Evolutionary conservation across 2,329 filamentous ascomycete species (phyloP).

Genomic region (Achaetomium macrosporum): DNA sequence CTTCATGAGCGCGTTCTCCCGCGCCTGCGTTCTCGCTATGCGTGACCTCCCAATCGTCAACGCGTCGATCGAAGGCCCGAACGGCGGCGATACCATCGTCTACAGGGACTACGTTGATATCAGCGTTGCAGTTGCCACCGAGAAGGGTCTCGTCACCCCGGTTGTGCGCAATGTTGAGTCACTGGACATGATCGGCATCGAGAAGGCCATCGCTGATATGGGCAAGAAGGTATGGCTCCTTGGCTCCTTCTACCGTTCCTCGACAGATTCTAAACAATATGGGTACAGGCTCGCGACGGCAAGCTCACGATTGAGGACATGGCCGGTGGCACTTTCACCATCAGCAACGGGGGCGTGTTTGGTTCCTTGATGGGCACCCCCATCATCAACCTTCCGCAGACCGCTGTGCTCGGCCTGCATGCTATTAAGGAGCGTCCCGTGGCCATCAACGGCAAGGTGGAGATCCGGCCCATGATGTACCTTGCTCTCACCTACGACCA

Average conservation of each 20-base stretch:
- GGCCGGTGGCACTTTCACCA: slow-evolving; percentile 97
- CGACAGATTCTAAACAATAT: background rate
- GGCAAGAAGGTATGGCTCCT: slow-evolving; percentile 75
- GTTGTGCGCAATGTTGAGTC: slow-evolving; percentile 90
- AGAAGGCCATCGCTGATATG: slow-evolving; percentile 86
- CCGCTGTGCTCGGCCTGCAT: slow-evolving; percentile 85
- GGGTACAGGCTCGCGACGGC: slow-evolving; percentile 72
- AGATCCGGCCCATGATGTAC: slow-evolving; percentile 99
- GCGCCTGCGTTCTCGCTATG: slow-evolving; percentile 86
- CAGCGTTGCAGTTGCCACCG: slow-evolving; percentile 92
- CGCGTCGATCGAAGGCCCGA: slow-evolving; percentile 91
- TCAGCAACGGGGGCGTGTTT: slow-evolving; percentile 95
- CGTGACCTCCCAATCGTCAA: slow-evolving; percentile 92
- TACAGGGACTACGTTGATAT: slow-evolving; percentile 98
- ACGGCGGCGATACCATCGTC: slow-evolving; percentile 93
- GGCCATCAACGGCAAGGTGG: slow-evolving; percentile 85
- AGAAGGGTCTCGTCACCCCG: slow-evolving; percentile 94
- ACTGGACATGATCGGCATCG: slow-evolving; percentile 82
- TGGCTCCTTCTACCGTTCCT: background rate
- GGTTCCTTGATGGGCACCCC: slow-evolving; percentile 96
- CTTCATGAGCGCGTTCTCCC: slow-evolving; percentile 99
- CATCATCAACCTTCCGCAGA: slow-evolving; percentile 96
- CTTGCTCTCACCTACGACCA: slow-evolving; percentile 97
- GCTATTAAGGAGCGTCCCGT: slow-evolving; percentile 94
- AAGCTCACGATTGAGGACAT: slow-evolving; percentile 99